Conservation (phyloP, 2,329 filamentous ascomycete species). For the Magnaporthiopsis incrustans region DNA sequence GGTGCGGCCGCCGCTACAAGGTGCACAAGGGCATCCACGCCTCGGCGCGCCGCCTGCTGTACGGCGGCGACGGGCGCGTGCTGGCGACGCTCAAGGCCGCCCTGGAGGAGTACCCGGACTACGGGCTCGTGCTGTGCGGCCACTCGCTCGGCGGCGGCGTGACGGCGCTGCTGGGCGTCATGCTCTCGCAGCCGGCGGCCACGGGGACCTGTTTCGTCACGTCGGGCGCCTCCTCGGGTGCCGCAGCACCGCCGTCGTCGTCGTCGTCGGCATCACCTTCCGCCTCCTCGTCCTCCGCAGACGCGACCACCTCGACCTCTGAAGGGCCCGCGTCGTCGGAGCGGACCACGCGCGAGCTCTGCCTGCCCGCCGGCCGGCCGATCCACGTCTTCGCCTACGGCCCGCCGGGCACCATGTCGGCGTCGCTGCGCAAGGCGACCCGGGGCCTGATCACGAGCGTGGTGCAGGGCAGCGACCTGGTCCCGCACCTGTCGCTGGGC, state of each 20-base stretch:
- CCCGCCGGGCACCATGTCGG: slow-evolving; percentile 64
- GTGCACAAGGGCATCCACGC: slow-evolving; percentile 71
- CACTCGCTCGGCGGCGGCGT: slow-evolving; percentile 65
- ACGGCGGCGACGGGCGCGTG: slow-evolving; percentile 59
- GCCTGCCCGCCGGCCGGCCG: slow-evolving; percentile 57
- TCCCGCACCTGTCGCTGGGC: slow-evolving; percentile 66
- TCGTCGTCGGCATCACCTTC: slow-evolving; percentile 19
- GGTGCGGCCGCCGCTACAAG: slow-evolving; percentile 57
- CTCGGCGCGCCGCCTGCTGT: slow-evolving; percentile 58
- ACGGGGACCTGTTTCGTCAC: slow-evolving; percentile 55
- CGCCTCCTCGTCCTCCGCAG: slow-evolving; percentile 18
- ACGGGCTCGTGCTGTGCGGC: slow-evolving; percentile 61
- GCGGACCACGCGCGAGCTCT: slow-evolving; percentile 21
- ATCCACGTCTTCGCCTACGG: slow-evolving; percentile 78
- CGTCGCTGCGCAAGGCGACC: slow-evolving; percentile 60
- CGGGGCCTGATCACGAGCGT: slow-evolving; percentile 67
- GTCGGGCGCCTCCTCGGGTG: slow-evolving; percentile 27
- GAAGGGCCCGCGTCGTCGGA: slow-evolving; percentile 17
- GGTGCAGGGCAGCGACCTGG: slow-evolving; percentile 65
- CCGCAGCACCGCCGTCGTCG: slow-evolving; percentile 15
- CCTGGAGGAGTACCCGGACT: slow-evolving; percentile 57
- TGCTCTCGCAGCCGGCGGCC: slow-evolving; percentile 57
- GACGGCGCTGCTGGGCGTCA: slow-evolving; percentile 60
- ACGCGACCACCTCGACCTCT: slow-evolving; percentile 10
- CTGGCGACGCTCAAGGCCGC: slow-evolving; percentile 58